phyloP scores from a whole-genome alignment of 1,284 basidiomycete species.

The Fomitopsis betulina region DNA sequence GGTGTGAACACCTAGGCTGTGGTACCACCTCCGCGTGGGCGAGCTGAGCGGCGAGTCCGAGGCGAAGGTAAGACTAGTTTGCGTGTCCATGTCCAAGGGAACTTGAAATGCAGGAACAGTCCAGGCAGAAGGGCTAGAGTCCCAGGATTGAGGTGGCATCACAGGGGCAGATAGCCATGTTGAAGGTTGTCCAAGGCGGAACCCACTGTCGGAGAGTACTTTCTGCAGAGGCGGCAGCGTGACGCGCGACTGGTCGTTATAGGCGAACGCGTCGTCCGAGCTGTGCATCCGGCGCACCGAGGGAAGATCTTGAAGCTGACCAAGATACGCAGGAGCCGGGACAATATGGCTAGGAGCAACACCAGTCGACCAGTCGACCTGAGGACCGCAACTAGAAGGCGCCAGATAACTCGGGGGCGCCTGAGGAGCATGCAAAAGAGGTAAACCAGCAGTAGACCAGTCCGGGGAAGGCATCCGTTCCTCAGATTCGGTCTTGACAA shows the following conservation, averaged over 20 bases:
- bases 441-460: not conserved
- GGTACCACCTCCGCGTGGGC: not conserved
- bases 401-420: not conserved
- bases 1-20: not conserved
- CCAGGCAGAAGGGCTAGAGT: not conserved
- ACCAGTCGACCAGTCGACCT: not conserved
- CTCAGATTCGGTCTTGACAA: not conserved
- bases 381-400: not conserved
- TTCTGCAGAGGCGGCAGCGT: conserved; percentile 4
- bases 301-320: not conserved
- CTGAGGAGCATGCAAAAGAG: conserved; percentile 1
- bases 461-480: not conserved
- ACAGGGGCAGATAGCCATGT: not conserved
- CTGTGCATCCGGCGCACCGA: not conserved
- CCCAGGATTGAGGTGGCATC: not conserved
- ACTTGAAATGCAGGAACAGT: not conserved
- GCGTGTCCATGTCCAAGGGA: not conserved
- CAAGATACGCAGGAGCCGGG: not conserved
- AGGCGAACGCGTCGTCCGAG: not conserved
- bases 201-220: conserved; percentile 3
- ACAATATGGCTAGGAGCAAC: not conserved
- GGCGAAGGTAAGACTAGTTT: not conserved
- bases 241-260: not conserved
- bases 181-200: not conserved
- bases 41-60: not conserved